Evolutionary conservation across 73 alveolate genomes (phyloP).

Genomic region (Diophrys sp.): DNA sequence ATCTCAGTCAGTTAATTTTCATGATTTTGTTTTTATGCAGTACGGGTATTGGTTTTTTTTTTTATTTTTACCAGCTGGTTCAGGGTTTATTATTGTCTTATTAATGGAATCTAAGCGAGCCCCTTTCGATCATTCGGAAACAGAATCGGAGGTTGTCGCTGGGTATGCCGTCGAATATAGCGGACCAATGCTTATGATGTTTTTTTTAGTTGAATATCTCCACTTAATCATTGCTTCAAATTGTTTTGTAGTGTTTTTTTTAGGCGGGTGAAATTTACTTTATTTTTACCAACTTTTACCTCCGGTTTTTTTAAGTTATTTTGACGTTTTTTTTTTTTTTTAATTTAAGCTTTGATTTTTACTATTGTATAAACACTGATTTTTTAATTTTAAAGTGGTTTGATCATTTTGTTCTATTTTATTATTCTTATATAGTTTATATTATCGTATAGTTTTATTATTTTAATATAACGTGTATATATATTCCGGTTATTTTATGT

Average conservation of each 20-base stretch:
- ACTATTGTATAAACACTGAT: not conserved
- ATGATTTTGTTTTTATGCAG: constrained; percentile 26
- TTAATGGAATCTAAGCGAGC: constrained; percentile 37
- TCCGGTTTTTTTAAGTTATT: not conserved
- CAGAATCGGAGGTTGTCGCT: constrained; percentile 51
- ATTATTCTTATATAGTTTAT: not conserved
- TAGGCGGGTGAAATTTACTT: constrained; percentile 29
- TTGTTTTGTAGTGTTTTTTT: constrained; percentile 20
- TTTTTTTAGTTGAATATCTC: constrained; percentile 33
- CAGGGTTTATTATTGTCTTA: constrained; percentile 9
- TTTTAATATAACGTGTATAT: not conserved
- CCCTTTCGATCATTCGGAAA: constrained; percentile 47
- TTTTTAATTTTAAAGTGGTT: not conserved
- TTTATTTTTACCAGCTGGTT: constrained; percentile 14
- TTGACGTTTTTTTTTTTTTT: constrained; percentile 2
- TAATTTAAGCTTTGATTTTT: not conserved
- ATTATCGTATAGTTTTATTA: not conserved
- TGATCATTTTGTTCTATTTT: not conserved
- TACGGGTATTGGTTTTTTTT: constrained; percentile 7
- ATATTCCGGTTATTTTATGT: not conserved
- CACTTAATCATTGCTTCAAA: constrained; percentile 25
- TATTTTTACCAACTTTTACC: not conserved
- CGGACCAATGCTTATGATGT: constrained; percentile 30
- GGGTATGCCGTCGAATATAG: constrained; percentile 46
- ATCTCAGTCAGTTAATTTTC: constrained; percentile 37